Base-by-base conservation (phyloP, 2,329 filamentous ascomycete genomes). In the Diaporthe vaccinii region DNA sequence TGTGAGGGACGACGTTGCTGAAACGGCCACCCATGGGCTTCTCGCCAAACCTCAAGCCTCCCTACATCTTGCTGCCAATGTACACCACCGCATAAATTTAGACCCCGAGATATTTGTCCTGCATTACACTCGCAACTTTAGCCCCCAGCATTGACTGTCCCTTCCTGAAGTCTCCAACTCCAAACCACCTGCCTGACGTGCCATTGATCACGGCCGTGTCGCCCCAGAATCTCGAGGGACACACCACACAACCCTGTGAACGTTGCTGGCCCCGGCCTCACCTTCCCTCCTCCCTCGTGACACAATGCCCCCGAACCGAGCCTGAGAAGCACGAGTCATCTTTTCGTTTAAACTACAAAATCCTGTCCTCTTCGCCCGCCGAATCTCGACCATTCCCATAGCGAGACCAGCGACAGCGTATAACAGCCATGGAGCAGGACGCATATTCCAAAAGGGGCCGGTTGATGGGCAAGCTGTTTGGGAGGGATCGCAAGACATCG, bases 381-480 rank as follows among this genome's bases (percentile, higher is more conserved):
- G 36, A 65, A 51, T 22, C 36, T 49, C 58, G 22, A 75, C 28
- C 9, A 49, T 41, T 4, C 22, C 4, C 44, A 41, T 57, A 46
- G 59, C 73, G 39, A 73, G 17, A 69, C 59, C 61, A 53, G 25
- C 55, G 36, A 67, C 34, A 49, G 51, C 51, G n/a, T 57, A 22
- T 59, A 61, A 28, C 65, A 41, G 65, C 20, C 58, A 76, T 76
- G 75, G 75, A 76, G 68, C 58, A 74, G 44, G 73, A 76, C 31
- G 25, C 68, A 65, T 53, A 75, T 39, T 73, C 75, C 55, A 87
- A 84, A 81, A 85, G 87, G 79, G 87, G 87, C 79, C 90, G 91
- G 76, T 83, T 93, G 62, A 92, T 92, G 88, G 91, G 91, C 78
- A 92, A 91, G 85, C 85, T 93, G 75, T 92, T 92, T 80, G 86